Percentiles rank a stretch among this genome's conserved stretches.
Evolutionary conservation across 805 yeast species (phyloP).

Genomic region (Yarrowia deformans): DNA sequence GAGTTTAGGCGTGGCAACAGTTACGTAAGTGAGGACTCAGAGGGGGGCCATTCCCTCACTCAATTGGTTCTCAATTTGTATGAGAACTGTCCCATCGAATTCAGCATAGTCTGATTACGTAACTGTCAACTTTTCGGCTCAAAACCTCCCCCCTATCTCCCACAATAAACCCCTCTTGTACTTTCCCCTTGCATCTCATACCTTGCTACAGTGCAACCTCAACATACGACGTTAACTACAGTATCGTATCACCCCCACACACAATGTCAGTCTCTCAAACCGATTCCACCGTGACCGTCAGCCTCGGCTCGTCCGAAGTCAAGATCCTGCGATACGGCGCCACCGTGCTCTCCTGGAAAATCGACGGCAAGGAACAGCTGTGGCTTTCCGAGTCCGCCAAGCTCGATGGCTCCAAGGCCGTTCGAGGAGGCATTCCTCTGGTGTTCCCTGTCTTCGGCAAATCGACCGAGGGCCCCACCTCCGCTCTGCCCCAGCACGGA

Average conservation of each 20-base stretch:
- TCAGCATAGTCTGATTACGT: no score
- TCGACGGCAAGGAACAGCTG: conserved; percentile 76
- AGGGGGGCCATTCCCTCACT: not conserved
- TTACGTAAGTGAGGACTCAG: not conserved
- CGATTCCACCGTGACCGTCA: conserved; percentile 66
- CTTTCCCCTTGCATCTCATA: not conserved
- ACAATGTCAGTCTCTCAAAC: conserved; percentile 73
- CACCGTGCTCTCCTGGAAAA: conserved; percentile 81
- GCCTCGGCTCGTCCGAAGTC: conserved; percentile 65
- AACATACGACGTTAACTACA: no score
- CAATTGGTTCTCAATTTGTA: not conserved
- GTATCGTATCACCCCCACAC: not conserved
- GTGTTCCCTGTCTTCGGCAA: conserved; percentile 92
- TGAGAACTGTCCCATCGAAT: no score
- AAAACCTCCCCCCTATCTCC: no score
- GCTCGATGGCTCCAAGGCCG: conserved; percentile 91
- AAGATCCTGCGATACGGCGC: conserved; percentile 87
- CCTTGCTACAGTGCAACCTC: not conserved
- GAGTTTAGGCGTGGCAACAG: not conserved
- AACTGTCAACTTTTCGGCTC: no score
- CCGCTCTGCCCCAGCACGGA: conserved; percentile 91
- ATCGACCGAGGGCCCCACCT: conserved; percentile 63
- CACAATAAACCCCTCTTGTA: not conserved
- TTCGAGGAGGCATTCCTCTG: conserved; percentile 95
- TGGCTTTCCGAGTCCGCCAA: conserved; percentile 73